Evolutionary conservation across 202 grass and related monocot genomes (phyloP), one percentile per base, ranked within the genome.

Genomic region (Miscanthus sacchariflorus): DNA sequence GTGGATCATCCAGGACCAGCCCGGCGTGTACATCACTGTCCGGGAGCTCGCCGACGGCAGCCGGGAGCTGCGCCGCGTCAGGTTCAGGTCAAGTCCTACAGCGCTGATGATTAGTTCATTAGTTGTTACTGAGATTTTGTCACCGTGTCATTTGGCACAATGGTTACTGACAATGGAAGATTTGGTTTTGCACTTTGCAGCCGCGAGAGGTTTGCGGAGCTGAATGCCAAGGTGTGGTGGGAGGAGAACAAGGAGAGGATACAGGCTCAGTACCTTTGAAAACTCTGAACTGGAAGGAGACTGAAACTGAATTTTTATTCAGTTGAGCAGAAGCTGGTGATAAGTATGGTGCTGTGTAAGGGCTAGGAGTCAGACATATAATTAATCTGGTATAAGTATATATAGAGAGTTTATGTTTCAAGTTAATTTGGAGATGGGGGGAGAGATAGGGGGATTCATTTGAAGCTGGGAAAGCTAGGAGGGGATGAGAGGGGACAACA

Each of bases 211-310:
- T 96, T 96, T 27, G 94, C 91, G 0, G 94, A 96, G 88, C 89
- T 93, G 68, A 93, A 90, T 15, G 94, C 94, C 0, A 96, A 96
- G 90, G 80, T 92, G 72, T 96, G 94, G 91, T 96, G 94, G 94
- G 91, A 96, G 88, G 86, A 93, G 90, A 96, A 96, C 90, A 96
- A 91, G 87, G 94, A 96, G 77, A 92, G 94, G 70, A 93, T 96
- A 86, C 90, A 96, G 49, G 21, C 83, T 1, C 94, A 96, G 67
- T 93, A 96, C 79, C 91, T 96, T 9, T 96, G 72, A 38, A 70
- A 21, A 25, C n/a, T 61, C 6, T 24, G 0, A 24, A 24, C 59
- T 64, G 59, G n/a, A 24, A 64, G 21, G n/a, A 64, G 59, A 5
- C 9, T 63, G 59, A 63, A 63, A 11, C 59, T 64, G 21, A 64